Conservation (phyloP, 305 asterid genomes). For the Plantago coronopus region DNA sequence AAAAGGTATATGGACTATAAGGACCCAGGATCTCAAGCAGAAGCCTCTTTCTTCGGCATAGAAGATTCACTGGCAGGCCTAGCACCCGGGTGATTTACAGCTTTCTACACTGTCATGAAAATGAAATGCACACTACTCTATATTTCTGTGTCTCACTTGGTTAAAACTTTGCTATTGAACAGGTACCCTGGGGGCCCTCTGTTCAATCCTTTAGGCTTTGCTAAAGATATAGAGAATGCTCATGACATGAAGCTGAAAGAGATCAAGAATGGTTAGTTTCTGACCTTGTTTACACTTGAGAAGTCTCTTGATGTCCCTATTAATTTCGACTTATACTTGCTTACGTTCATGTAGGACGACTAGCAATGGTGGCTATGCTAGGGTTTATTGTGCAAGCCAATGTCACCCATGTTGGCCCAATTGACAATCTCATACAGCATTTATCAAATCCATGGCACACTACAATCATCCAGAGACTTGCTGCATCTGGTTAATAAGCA, state of each 20-base stretch:
- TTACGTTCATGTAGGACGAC: constrained; percentile 43
- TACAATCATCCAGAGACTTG: constrained; percentile 66
- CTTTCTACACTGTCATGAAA: no score
- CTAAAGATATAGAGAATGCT: constrained; percentile 77
- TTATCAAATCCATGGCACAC: constrained; percentile 88
- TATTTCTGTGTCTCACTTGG: background rate
- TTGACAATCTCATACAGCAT: constrained; percentile 78
- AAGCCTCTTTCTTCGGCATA: constrained; percentile 59
- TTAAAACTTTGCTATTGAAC: constrained; percentile 8
- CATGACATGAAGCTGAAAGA: constrained; percentile 84
- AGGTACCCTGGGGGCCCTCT: constrained; percentile 94
- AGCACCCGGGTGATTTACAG: constrained; percentile 57
- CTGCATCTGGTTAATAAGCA: constrained; percentile 44
- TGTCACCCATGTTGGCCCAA: constrained; percentile 81
- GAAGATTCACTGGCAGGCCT: constrained; percentile 77
- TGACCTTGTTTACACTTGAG: background rate
- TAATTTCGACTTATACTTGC: background rate
- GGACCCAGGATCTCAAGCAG: constrained; percentile 77
- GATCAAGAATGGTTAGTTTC: constrained; percentile 66
- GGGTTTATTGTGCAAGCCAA: constrained; percentile 83
- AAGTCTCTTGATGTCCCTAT: background rate
- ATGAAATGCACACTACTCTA: no score
- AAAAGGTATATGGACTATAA: constrained; percentile 83
- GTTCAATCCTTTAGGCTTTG: constrained; percentile 84
- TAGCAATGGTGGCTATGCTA: constrained; percentile 91